phyloP scores from a whole-genome alignment of 768 basidiomycete species.

The Psilocybe azurescens region DNA sequence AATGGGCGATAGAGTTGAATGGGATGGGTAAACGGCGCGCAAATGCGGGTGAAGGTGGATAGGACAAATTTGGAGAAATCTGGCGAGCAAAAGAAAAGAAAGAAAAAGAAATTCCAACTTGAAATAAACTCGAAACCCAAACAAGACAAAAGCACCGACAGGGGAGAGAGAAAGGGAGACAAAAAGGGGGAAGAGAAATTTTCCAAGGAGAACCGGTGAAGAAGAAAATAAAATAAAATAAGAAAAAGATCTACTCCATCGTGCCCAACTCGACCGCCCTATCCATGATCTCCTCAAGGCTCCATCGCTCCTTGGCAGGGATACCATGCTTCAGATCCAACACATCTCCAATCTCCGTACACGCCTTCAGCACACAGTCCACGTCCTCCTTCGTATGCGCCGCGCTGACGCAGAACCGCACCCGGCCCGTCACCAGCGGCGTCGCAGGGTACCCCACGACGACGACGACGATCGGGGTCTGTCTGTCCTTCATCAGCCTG shows the following conservation, averaged over 20 bases:
- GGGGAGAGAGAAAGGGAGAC: not conserved
- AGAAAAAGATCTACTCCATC: conserved; percentile 7
- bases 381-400: conserved; percentile 98
- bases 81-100: not conserved
- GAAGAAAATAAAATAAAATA: not conserved
- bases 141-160: not conserved
- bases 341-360: conserved; percentile 90
- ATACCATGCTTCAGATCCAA: conserved; percentile 88
- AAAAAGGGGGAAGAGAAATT: not conserved
- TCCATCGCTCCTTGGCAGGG: conserved; percentile 66
- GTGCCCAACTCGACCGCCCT: conserved; percentile 74
- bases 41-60: not conserved
- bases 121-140: not conserved
- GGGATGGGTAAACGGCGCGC: too few species aligned
- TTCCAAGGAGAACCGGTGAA: not conserved
- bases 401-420: conserved; percentile 93
- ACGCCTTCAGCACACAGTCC: conserved; percentile 82
- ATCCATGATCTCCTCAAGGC: conserved; percentile 71
- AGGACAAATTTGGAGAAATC: not conserved
- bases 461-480: conserved; percentile 85
- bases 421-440: conserved; percentile 84
- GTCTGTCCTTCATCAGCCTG: conserved; percentile 82
- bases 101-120: not conserved
- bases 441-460: conserved; percentile 94
- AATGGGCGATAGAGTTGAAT: too few species aligned